A percentile compares a stretch with the other conserved stretches of the same genome.
phyloP scores from a whole-genome alignment of 1,284 basidiomycete genomes.

The Lignosus rhinocerotis region DNA sequence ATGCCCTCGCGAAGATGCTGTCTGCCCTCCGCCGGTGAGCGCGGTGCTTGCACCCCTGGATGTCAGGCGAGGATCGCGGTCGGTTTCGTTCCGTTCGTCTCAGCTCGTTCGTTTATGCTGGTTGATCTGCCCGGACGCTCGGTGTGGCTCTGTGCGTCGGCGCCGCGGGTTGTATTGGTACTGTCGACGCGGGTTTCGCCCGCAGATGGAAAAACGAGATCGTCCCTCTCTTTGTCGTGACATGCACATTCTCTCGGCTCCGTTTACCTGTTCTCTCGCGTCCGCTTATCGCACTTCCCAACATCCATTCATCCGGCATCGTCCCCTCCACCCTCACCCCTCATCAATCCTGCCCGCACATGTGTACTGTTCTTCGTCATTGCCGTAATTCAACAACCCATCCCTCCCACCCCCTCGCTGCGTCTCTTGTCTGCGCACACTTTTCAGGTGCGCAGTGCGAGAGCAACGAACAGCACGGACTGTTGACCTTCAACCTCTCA shows the following conservation, averaged over 20 bases:
- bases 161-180: conserved; percentile 13
- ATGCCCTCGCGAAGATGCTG: conserved; percentile 80
- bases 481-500: conserved; percentile 17
- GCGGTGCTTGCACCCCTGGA: conserved; percentile 5
- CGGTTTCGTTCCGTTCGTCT: conserved; percentile 2
- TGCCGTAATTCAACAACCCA: conserved; percentile 13
- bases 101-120: neutral
- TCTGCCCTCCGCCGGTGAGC: conserved; percentile 69
- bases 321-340: conserved; percentile 1
- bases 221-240: conserved; percentile 19
- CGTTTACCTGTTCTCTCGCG: conserved; percentile 4
- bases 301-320: neutral
- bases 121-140: neutral
- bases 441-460: neutral
- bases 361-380: conserved; percentile 9
- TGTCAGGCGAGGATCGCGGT: conserved; percentile 4
- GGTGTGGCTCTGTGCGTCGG: conserved; percentile 15
- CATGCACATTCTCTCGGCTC: conserved; percentile 21
- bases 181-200: conserved; percentile 17
- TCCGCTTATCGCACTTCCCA: neutral
- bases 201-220: conserved; percentile 17
- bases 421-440: conserved; percentile 1
- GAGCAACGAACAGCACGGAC: conserved; percentile 20
- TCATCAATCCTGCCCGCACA: conserved; percentile 9
- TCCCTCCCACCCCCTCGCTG: conserved; percentile 1